These are phyloP conservation scores for Leccinum olivaceopallidum DNA, from an alignment of 768 basidiomycete genomes.

Conservation along the genomic window DNA sequence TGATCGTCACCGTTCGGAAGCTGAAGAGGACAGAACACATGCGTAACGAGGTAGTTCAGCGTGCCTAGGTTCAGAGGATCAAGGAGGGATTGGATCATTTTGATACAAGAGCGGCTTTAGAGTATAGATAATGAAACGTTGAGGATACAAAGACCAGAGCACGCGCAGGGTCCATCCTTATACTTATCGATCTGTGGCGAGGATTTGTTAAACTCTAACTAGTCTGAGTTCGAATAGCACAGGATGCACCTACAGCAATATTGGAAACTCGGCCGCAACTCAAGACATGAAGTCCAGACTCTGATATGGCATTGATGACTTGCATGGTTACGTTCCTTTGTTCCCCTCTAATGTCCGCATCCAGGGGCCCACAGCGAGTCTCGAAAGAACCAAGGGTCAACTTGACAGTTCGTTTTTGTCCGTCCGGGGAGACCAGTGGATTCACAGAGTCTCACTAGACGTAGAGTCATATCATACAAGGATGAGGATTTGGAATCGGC, in stretches of 20 bases:
- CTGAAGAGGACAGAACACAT: constrained; percentile 39
- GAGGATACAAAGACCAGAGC: neutral
- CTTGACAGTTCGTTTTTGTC: neutral
- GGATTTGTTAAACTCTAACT: neutral
- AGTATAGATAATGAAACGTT: neutral
- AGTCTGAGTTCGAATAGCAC: neutral
- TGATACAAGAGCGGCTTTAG: neutral
- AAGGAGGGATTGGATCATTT: neutral
- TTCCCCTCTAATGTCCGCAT: neutral
- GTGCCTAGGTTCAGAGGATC: neutral
- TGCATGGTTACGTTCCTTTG: too few relatives aligned
- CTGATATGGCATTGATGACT: too few relatives aligned
- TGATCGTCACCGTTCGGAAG: constrained; percentile 36
- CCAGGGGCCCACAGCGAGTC: neutral
- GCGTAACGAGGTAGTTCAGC: constrained; percentile 33
- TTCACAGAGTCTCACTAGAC: neutral
- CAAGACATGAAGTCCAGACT: neutral
- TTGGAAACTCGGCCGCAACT: neutral
- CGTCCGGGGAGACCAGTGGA: neutral
- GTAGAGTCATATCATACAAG: neutral
- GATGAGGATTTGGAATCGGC: neutral
- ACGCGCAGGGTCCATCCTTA: neutral
- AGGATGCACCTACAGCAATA: neutral
- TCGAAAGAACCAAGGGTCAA: neutral
- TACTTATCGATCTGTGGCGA: neutral